Conservation (phyloP, 108 stramenopile species). For the Schizochytrium sp. region DNA sequence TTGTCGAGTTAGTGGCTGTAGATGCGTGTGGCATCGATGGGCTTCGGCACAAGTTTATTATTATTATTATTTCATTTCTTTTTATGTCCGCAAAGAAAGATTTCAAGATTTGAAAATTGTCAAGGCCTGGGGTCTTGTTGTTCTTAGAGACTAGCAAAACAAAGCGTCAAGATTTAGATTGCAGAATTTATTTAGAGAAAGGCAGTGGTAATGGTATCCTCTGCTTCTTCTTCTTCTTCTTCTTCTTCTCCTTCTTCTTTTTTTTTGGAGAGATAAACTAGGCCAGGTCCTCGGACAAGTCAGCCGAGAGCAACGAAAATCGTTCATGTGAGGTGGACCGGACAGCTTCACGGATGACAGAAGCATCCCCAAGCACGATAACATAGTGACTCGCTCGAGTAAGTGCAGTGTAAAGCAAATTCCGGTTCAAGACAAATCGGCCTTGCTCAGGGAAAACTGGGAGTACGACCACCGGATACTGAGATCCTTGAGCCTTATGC, state of each 20-base stretch:
- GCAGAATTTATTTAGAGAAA: not conserved
- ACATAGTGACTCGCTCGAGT: not conserved
- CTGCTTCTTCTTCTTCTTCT: too few species aligned
- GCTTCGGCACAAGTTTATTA: too few species aligned
- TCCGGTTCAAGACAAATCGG: not conserved
- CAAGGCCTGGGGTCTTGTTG: too few species aligned
- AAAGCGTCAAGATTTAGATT: too few species aligned
- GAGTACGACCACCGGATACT: constrained; percentile 10
- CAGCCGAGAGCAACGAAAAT: not conserved
- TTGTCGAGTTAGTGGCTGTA: too few species aligned
- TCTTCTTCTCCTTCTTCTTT: too few species aligned
- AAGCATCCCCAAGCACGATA: not conserved
- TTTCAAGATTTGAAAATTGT: too few species aligned
- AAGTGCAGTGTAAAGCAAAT: constrained; percentile 12
- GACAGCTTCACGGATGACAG: not conserved
- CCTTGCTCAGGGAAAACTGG: not conserved
- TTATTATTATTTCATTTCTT: too few species aligned
- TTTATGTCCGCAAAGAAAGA: too few species aligned
- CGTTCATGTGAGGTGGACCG: not conserved
- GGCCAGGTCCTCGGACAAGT: not conserved
- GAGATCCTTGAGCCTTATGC: constrained; percentile 21
- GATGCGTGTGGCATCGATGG: too few species aligned
- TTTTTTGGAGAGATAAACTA: not conserved
- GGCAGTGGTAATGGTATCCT: too few species aligned
- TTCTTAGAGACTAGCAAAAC: too few species aligned